Conservation (phyloP, 768 basidiomycete genomes). For the Rossbeevera mucosa region DNA sequence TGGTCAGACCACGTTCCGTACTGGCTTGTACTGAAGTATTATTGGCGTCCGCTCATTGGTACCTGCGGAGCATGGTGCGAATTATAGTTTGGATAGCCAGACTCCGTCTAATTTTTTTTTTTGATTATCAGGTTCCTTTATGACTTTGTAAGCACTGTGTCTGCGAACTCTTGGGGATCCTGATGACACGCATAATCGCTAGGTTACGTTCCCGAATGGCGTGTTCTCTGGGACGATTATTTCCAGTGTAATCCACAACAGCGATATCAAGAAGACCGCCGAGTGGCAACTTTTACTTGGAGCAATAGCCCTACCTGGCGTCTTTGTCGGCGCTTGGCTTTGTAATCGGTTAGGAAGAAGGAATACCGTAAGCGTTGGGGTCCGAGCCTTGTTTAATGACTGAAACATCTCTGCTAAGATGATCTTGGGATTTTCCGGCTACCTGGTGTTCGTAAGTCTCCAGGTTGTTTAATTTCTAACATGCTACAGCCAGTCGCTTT, state of each 20-base stretch:
- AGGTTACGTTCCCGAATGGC: constrained; percentile 71
- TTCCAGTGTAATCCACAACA: constrained; percentile 54
- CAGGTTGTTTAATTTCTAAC: neutral
- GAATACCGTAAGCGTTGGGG: constrained; percentile 42
- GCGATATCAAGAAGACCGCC: constrained; percentile 54
- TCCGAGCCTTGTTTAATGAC: neutral
- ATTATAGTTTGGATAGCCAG: neutral
- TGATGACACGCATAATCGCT: neutral
- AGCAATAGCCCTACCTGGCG: constrained; percentile 58
- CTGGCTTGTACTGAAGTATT: constrained; percentile 50
- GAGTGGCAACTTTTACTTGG: constrained; percentile 69
- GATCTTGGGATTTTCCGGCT: constrained; percentile 66
- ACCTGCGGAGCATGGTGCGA: constrained; percentile 67
- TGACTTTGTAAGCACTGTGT: constrained; percentile 45
- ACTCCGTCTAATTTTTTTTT: constrained; percentile 5
- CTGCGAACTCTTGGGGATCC: neutral
- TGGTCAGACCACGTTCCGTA: constrained; percentile 55
- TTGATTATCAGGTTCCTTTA: constrained; percentile 63
- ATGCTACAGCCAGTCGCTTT: neutral
- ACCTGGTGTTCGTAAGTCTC: constrained; percentile 53
- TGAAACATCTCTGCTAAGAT: constrained; percentile 36
- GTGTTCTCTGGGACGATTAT: constrained; percentile 68
- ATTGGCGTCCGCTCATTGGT: constrained; percentile 67
- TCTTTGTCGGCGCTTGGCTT: constrained; percentile 45
- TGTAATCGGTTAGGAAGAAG: constrained; percentile 54